phyloP scores from a whole-genome alignment of 2,329 filamentous ascomycete species.

The Cryphonectria radicalis region DNA sequence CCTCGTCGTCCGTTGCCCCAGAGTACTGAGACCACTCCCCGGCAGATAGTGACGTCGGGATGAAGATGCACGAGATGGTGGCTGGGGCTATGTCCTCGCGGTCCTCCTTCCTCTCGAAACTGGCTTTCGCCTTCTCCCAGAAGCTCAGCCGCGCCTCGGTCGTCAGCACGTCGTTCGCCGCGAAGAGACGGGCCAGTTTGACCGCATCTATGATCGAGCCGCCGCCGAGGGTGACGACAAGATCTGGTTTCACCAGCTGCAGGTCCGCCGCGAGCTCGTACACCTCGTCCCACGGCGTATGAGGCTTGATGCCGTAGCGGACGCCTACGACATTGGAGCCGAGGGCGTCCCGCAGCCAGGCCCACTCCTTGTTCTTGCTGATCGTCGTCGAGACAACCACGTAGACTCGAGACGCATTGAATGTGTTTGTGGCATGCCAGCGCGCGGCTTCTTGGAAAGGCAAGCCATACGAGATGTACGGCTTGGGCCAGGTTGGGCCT shows the following conservation, averaged over 20 bases:
- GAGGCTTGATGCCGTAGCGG: conserved; percentile 29
- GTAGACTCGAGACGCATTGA: conserved; percentile 26
- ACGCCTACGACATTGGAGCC: conserved; percentile 24
- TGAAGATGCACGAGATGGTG: conserved; percentile 7
- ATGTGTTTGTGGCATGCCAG: conserved; percentile 21
- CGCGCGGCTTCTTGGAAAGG: conserved; percentile 28
- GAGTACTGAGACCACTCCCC: conserved; percentile 5
- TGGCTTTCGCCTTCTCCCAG: neutral
- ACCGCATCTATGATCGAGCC: conserved; percentile 31
- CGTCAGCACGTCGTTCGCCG: conserved; percentile 30
- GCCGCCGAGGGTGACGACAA: conserved; percentile 30
- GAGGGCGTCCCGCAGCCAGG: conserved; percentile 24
- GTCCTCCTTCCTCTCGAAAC: neutral
- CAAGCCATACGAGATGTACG: conserved; percentile 25
- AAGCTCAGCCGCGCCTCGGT: conserved; percentile 25
- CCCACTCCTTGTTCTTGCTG: conserved; percentile 29
- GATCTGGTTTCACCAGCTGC: conserved; percentile 20
- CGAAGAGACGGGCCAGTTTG: conserved; percentile 26
- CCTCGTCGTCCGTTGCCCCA: neutral
- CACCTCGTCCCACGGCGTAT: conserved; percentile 31
- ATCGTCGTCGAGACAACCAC: conserved; percentile 30
- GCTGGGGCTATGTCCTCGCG: neutral
- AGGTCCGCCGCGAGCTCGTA: conserved; percentile 25
- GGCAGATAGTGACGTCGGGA: conserved; percentile 18
- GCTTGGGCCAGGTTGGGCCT: conserved; percentile 16